These are phyloP conservation scores for Fusarium hostae DNA, from an alignment of 2,329 filamentous ascomycete genomes.

Conservation along the genomic window DNA sequence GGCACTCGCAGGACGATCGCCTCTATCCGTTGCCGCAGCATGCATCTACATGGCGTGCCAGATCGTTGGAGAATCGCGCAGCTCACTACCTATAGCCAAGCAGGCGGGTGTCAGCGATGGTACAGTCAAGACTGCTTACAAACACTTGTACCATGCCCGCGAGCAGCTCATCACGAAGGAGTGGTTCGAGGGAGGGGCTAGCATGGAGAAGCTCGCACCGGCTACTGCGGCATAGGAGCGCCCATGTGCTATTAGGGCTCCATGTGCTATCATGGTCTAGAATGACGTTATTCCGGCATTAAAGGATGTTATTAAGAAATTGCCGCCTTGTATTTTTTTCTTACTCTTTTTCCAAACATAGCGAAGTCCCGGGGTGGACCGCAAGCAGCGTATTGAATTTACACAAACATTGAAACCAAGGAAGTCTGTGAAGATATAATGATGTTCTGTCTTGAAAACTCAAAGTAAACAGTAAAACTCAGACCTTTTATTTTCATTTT, in stretches of 20 bases:
- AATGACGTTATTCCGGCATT: neutral
- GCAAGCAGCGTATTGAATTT: conserved; percentile 6
- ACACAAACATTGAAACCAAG: neutral
- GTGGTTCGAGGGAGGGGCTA: conserved; percentile 79
- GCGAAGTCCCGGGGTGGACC: neutral
- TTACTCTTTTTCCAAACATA: neutral
- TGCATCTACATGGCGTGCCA: conserved; percentile 97
- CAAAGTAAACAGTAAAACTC: neutral
- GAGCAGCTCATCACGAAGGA: conserved; percentile 79
- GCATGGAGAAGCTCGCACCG: conserved; percentile 75
- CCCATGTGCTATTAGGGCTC: neutral
- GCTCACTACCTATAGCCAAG: conserved; percentile 84
- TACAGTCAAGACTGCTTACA: conserved; percentile 96
- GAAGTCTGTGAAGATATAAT: neutral
- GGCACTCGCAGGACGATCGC: conserved; percentile 90
- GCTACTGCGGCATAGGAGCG: conserved; percentile 18
- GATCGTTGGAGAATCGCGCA: conserved; percentile 81
- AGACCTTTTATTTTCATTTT: neutral
- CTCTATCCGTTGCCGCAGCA: conserved; percentile 91
- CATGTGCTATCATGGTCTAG: neutral
- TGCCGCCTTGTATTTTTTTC: neutral
- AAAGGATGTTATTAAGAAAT: neutral
- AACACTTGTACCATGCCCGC: conserved; percentile 80
- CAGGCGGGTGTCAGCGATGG: conserved; percentile 94
- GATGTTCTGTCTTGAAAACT: neutral